Evolutionary conservation across 2,329 filamentous ascomycete genomes (phyloP), one percentile per base, ranked within the genome.

Genomic region (Aspergillus carbonarius): DNA sequence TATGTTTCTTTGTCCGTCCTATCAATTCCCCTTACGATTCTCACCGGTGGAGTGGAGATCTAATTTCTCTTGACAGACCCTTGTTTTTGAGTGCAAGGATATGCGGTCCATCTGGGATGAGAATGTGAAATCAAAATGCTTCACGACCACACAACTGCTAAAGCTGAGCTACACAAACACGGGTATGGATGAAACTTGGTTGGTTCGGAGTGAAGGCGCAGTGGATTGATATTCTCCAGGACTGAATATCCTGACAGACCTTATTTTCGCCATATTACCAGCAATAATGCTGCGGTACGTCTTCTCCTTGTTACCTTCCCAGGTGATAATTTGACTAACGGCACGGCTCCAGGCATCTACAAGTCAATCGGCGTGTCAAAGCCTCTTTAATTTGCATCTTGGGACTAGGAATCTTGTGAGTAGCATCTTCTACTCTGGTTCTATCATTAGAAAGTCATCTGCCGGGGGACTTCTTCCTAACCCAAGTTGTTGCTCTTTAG

Each of bases 11-110:
- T n/a, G 61, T 62, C 47, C 34, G 55, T 52, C 10, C 30, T 32
- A 3, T 2, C 8, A 10, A 12, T 15, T 8, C 1, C 42, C 49
- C 6, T 5, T 17, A n/a, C n/a, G n/a, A n/a, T n/a, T n/a, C n/a
- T n/a, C n/a, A n/a, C n/a, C n/a, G n/a, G n/a, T n/a, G n/a, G n/a
- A 60, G 9, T 73, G 72, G 25, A 75, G 78, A 55, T 23, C 35
- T 35, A 46, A 35, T 20, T 15, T 54, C 10, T 52, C 12, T n/a
- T 35, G 4, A 10, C 72, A 82, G 68, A 82, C 81, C 0, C 60
- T 83, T 1, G 57, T 83, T 1, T 66, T 82, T 1, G 80, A 84
- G 58, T 84, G 82, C 50, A 75, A 73, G 5, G 74, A 83, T 42
- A 67, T 83, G 1, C 72, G 75, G 5, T 60, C 78, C 0, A 72